phyloP scores from a whole-genome alignment of 2,329 filamentous ascomycete genomes.

The Cercospora zeina region DNA sequence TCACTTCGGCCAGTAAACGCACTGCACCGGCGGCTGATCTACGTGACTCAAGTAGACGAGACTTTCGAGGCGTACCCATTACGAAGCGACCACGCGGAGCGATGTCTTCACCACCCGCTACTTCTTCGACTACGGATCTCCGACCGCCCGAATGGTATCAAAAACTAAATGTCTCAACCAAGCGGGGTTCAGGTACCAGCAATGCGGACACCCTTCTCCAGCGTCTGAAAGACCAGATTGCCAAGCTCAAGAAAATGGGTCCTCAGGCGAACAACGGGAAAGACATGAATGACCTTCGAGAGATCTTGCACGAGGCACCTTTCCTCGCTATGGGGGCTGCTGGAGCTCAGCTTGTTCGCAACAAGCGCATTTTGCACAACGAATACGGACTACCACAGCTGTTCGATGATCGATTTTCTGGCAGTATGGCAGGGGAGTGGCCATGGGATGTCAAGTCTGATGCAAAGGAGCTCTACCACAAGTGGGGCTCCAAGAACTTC shows the following conservation, averaged over 20 bases:
- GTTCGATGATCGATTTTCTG: conserved; percentile 38
- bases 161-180: conserved; percentile 3
- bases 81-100: not conserved
- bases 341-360: conserved; percentile 36
- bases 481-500: conserved; percentile 49
- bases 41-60: not conserved
- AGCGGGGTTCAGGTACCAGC: conserved; percentile 14
- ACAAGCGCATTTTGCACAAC: conserved; percentile 42
- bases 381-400: conserved; percentile 45
- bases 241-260: conserved; percentile 12
- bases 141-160: conserved; percentile 31
- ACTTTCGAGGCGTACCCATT: not conserved
- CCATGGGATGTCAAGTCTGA: conserved; percentile 53
- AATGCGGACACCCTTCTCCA: conserved; percentile 18
- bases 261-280: not conserved
- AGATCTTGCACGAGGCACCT: conserved; percentile 44
- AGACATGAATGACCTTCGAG: conserved; percentile 39
- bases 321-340: conserved; percentile 40
- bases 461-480: conserved; percentile 48
- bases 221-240: conserved; percentile 18
- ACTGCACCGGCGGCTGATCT: not conserved
- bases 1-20: not conserved
- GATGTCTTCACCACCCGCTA: not conserved
- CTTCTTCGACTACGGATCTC: not conserved
- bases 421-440: conserved; percentile 34